Percentiles rank a stretch among this genome's conserved stretches.
Evolutionary conservation across 148 eudicot genomes (phyloP).

Genomic region (Vaccinium myrtillus): DNA sequence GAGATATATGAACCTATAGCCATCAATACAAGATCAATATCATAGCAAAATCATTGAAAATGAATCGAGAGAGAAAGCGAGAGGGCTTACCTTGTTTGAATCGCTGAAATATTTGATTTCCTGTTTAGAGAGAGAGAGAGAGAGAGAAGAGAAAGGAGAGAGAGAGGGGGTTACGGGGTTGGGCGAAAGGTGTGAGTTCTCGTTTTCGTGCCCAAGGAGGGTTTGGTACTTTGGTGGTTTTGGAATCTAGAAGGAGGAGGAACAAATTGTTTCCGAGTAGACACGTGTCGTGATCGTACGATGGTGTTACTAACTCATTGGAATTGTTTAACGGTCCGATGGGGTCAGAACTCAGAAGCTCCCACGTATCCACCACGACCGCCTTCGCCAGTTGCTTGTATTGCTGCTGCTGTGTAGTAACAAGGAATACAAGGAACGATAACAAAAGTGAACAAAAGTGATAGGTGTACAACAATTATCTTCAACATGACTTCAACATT

Average conservation of each 20-base stretch:
- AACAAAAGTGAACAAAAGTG: no score
- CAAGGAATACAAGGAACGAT: no score
- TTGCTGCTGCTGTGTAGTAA: background rate
- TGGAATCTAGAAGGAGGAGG: background rate
- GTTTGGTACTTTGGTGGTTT: background rate
- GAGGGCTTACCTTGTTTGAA: slow-evolving; percentile 13
- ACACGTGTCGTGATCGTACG: slow-evolving; percentile 5
- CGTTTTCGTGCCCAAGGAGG: slow-evolving; percentile 7
- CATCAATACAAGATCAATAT: background rate
- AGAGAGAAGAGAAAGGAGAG: slow-evolving; percentile 8
- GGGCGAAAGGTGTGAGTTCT: background rate
- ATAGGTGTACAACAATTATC: no score
- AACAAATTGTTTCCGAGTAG: background rate
- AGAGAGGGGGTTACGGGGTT: background rate
- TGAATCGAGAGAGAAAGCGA: background rate
- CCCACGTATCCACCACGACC: background rate
- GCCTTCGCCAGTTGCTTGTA: background rate
- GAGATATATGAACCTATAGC: background rate
- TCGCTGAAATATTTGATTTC: background rate
- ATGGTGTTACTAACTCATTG: no score
- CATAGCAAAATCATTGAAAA: background rate
- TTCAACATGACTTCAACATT: no score
- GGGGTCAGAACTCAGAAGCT: background rate
- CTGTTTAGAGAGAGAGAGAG: slow-evolving; percentile 14
- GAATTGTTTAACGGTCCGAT: background rate